These are phyloP conservation scores for Theileria sp. DNA, from an alignment of 169 alveolate species.

Conservation along the genomic window DNA sequence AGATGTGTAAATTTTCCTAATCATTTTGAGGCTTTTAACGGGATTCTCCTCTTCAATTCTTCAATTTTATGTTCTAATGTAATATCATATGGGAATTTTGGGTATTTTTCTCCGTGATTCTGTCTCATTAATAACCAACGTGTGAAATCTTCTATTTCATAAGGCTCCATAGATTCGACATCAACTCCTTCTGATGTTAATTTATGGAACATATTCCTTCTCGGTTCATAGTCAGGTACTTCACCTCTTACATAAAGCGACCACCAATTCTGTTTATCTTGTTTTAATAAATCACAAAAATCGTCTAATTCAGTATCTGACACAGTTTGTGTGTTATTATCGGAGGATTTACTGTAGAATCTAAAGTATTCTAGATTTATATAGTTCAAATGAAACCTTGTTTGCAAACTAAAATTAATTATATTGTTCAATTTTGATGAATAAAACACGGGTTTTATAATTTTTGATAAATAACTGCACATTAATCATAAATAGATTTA, in stretches of 20 bases:
- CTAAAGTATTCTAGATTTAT: background rate
- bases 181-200: conserved; percentile 73
- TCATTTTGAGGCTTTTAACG: conserved; percentile 56
- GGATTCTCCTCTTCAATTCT: conserved; percentile 70
- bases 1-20: conserved; percentile 14
- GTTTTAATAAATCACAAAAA: conserved; percentile 39
- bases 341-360: background rate
- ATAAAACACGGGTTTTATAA: background rate
- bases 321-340: background rate
- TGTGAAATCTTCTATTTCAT: conserved; percentile 78
- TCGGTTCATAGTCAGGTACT: conserved; percentile 80
- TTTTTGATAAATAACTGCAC: background rate
- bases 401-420: background rate
- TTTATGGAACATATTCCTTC: conserved; percentile 73
- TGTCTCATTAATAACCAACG: conserved; percentile 77
- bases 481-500: background rate
- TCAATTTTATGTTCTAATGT: conserved; percentile 78
- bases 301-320: conserved; percentile 17
- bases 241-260: conserved; percentile 77
- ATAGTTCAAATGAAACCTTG: background rate
- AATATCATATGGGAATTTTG: conserved; percentile 78
- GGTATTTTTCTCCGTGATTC: conserved; percentile 74
- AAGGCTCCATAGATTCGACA: conserved; percentile 77
- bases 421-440: background rate
- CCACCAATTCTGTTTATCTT: conserved; percentile 72